Evolutionary conservation across 179 eudicot species (phyloP), one percentile per base, ranked within the genome.

Genomic region (Patellifolia procumbens): DNA sequence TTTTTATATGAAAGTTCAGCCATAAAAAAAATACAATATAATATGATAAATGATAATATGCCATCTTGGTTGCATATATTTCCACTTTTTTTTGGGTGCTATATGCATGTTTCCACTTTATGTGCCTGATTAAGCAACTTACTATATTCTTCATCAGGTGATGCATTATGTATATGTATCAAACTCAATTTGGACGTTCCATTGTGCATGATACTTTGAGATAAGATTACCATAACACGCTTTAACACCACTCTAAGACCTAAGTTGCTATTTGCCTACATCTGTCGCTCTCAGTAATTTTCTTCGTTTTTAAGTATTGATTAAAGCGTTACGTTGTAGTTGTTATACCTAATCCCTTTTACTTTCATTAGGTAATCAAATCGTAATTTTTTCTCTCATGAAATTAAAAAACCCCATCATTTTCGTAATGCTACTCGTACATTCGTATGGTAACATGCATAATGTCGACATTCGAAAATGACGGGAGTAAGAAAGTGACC

Each of bases 381-480:
- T 68, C 45, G n/a, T 5, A 28, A 24, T 52, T 32, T 19, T 28
- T 53, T 19, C 22, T n/a, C 2, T 39, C 10, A 7, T 26, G 2
- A 48, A 13, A 29, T 68, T n/a, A n/a, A 46, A 7, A 45, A 46
- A 46, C 63, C 19, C 7, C 32, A 67, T 67, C 22, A 42, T 67
- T 3, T 39, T 37, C 22, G 29, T 42, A 39, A 66, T 43, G 28
- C 15, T 5, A 49, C 29, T 17, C 45, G n/a, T n/a, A n/a, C 68
- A 63, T 63, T 62, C n/a, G n/a, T n/a, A n/a, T n/a, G n/a, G n/a
- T n/a, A 68, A 66, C 67, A 76, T 66, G 0, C 43, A 55, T 19
- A 72, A 72, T 78, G 76, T 78, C 76, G 74, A 78, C 73, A 70
- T 37, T 52, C 28, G 77, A 79, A 73, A 79, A 24, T 4, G 81